These are phyloP conservation scores for Ophiocordyceps polyrhachis-furcata DNA, from an alignment of 2,329 filamentous ascomycete genomes.

Conservation along the genomic window DNA sequence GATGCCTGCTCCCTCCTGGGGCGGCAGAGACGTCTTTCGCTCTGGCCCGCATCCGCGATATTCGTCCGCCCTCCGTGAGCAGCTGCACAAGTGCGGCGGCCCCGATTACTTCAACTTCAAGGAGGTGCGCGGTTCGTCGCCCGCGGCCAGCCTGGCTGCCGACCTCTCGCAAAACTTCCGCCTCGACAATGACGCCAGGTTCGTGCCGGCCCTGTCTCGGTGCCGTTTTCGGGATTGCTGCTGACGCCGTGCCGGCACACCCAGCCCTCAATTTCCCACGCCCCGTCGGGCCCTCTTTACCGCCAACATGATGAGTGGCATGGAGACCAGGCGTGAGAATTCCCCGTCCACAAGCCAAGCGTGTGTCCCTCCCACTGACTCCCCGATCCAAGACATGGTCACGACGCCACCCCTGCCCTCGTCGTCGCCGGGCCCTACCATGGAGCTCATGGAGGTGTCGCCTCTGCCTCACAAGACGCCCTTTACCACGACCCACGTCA, in stretches of 20 bases:
- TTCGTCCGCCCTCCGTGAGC: conserved; percentile 65
- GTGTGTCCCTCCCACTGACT: not conserved
- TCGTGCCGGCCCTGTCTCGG: conserved; percentile 13
- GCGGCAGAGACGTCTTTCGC: conserved; percentile 31
- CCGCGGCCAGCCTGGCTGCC: conserved; percentile 74
- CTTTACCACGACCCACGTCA: conserved; percentile 39
- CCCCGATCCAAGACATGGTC: conserved; percentile 39
- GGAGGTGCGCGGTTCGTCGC: conserved; percentile 67
- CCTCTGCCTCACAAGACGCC: conserved; percentile 75
- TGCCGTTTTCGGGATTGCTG: not conserved
- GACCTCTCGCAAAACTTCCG: conserved; percentile 96
- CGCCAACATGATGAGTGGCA: conserved; percentile 17
- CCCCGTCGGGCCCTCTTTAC: conserved; percentile 23
- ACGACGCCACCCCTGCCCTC: conserved; percentile 70
- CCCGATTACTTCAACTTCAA: conserved; percentile 71
- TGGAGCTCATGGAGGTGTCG: conserved; percentile 83
- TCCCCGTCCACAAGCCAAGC: not conserved
- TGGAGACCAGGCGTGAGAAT: conserved; percentile 16
- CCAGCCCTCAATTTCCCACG: conserved; percentile 22
- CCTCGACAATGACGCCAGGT: conserved; percentile 74
- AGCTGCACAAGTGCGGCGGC: conserved; percentile 36
- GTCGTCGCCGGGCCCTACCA: conserved; percentile 56
- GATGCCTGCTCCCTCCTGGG: conserved; percentile 43
- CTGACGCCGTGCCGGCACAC: conserved; percentile 1
- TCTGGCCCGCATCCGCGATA: conserved; percentile 38